A percentile compares a stretch with the other conserved stretches of the same genome.
phyloP scores from a whole-genome alignment of 169 alveolate species.

The Plasmodium ovale region DNA sequence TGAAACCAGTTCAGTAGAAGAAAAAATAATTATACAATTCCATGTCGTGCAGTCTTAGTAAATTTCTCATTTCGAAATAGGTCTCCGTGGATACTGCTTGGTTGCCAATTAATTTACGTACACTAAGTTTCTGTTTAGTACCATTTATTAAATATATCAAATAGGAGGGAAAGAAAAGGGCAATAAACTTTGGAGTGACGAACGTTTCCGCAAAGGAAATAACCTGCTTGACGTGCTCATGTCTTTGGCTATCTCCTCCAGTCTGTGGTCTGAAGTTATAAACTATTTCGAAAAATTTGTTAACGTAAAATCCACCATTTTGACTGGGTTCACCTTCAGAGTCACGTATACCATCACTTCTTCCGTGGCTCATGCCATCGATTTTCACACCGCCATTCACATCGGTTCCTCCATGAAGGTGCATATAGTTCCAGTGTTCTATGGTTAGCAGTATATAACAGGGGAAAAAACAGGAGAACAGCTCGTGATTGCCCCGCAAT shows the following conservation, averaged over 20 bases:
- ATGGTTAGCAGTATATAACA: slow-evolving; percentile 48
- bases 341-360: background rate
- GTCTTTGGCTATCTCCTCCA: slow-evolving; percentile 1
- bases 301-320: slow-evolving; percentile 17
- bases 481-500: slow-evolving; percentile 59
- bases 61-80: slow-evolving; percentile 59
- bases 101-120: slow-evolving; percentile 48
- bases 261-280: slow-evolving; percentile 6
- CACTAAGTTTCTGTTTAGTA: slow-evolving; percentile 59
- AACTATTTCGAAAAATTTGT: slow-evolving; percentile 34
- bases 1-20: slow-evolving; percentile 14
- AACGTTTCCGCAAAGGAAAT: slow-evolving; percentile 65
- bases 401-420: background rate
- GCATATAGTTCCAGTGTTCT: slow-evolving; percentile 45
- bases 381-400: background rate
- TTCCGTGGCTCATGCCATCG: background rate
- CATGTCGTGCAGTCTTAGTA: slow-evolving; percentile 60
- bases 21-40: slow-evolving; percentile 55
- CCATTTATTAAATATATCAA: slow-evolving; percentile 48
- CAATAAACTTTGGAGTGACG: slow-evolving; percentile 74
- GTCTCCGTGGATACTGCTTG: slow-evolving; percentile 72
- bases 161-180: slow-evolving; percentile 72
- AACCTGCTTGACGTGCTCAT: slow-evolving; percentile 27
- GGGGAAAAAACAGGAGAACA: slow-evolving; percentile 60
- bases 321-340: background rate